Evolutionary conservation across 371 early-diverging fungal genomes (phyloP), one percentile per base, ranked within the genome.

Genomic region (Rhizopus sp.): DNA sequence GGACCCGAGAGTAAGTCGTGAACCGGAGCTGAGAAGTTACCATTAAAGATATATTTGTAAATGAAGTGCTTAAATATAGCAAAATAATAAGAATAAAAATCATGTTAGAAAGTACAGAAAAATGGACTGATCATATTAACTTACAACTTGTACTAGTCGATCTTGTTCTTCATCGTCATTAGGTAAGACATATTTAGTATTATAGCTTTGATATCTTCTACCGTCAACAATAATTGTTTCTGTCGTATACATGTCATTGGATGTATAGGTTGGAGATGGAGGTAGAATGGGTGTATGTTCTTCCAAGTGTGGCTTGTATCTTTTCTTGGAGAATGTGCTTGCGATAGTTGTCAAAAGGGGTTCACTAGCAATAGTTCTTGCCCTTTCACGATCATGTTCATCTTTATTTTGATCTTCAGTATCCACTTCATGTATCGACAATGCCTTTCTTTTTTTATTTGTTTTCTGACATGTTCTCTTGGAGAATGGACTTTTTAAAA

Each of bases 1-100:
- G 41, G 5, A 13, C 15, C 41, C 10, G 64, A 65, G 16, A 78
- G 38, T 17, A 78, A 16, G 42, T 69, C 67, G 39, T 47, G 55
- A 0, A 78, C 69, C 7, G 79, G 79, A 15, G 76, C 68, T 7
- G 65, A 68, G 47, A 68, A 78, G 48, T 75, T 75, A 5, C 63
- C 63, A 34, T 53, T 55, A 44, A 73, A 75, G 9, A 65, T 56
- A 53, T 70, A 69, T 39, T 73, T 78, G 10, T 69, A 56, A 16
- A 75, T 30, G 46, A 72, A 78, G 59, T 78, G 79, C 79, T 78
- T 54, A 17, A 23, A 23, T 23, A 23, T 23, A 23, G 23, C 23
- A 23, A 23, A 23, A 23, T 23, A 23, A 34, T 10, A 7, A 53
- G 30, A 37, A 41, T 13, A 51, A 39, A 32, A 48, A 9, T 44